Evolutionary conservation across 805 yeast species (phyloP).

Genomic region (Cyberlindnera samutprakarnensis): DNA sequence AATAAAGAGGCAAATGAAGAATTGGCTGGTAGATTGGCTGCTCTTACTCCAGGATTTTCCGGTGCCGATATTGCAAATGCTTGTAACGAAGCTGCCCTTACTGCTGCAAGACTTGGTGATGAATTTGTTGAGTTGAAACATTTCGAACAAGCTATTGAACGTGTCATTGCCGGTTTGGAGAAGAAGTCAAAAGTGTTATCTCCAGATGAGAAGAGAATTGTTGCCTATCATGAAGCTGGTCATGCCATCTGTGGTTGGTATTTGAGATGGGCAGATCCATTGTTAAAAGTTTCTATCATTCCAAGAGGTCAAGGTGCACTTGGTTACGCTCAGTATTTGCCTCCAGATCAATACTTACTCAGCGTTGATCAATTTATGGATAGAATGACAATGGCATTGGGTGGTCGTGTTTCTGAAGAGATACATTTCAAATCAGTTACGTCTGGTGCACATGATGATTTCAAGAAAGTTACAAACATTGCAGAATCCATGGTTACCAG

Average conservation of each 20-base stretch:
- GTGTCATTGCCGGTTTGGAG: slow-evolving; percentile 93
- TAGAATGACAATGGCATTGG: slow-evolving; percentile 90
- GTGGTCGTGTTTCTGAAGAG: slow-evolving; percentile 91
- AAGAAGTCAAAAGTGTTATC: slow-evolving; percentile 73
- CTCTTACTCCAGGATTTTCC: slow-evolving; percentile 90
- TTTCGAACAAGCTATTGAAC: slow-evolving; percentile 88
- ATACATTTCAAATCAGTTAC: slow-evolving; percentile 82
- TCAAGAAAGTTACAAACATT: slow-evolving; percentile 83
- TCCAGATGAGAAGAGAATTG: slow-evolving; percentile 74
- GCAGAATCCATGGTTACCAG: slow-evolving; percentile 86
- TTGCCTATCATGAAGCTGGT: slow-evolving; percentile 95
- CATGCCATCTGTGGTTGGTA: slow-evolving; percentile 97
- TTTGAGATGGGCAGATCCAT: slow-evolving; percentile 80
- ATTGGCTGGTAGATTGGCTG: slow-evolving; percentile 78
- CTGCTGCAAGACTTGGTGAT: slow-evolving; percentile 78
- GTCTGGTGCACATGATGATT: slow-evolving; percentile 89
- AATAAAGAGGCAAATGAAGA: slow-evolving; percentile 41
- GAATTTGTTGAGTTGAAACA: slow-evolving; percentile 55
- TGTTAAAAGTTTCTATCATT: slow-evolving; percentile 86
- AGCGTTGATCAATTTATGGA: slow-evolving; percentile 71
- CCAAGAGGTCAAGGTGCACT: slow-evolving; percentile 94
- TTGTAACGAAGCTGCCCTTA: slow-evolving; percentile 90
- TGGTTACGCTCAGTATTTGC: slow-evolving; percentile 94
- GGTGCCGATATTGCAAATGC: slow-evolving; percentile 96
- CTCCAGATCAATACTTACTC: slow-evolving; percentile 78